Evolutionary conservation across 2,329 filamentous ascomycete species (phyloP).

Genomic region (Epichloe baconii): DNA sequence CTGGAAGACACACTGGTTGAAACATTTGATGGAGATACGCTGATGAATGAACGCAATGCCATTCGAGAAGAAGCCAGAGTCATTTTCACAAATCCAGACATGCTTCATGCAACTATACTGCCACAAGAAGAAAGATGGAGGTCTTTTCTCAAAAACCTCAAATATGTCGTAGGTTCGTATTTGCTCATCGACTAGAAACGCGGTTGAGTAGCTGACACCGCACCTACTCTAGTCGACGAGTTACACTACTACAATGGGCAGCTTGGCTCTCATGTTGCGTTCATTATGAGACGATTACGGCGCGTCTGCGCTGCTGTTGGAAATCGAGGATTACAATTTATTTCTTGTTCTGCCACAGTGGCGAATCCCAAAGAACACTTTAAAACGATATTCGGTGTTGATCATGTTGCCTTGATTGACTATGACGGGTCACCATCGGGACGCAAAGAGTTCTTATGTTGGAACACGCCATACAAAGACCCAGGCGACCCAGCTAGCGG

Average conservation of each 20-base stretch:
- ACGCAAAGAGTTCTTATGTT: slow-evolving; percentile 88
- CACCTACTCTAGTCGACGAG: slow-evolving; percentile 49
- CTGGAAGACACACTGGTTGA: slow-evolving; percentile 69
- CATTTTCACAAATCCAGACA: slow-evolving; percentile 96
- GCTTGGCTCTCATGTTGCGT: slow-evolving; percentile 84
- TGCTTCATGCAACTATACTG: slow-evolving; percentile 88
- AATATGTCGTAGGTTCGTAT: slow-evolving; percentile 63
- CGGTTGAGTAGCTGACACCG: not conserved
- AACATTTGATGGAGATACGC: slow-evolving; percentile 92
- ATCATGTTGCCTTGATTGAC: slow-evolving; percentile 69
- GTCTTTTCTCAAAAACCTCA: slow-evolving; percentile 74
- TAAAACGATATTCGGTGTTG: slow-evolving; percentile 81
- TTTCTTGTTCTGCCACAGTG: slow-evolving; percentile 93
- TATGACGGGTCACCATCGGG: slow-evolving; percentile 85
- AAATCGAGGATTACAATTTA: slow-evolving; percentile 74
- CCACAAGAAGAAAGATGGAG: slow-evolving; percentile 88
- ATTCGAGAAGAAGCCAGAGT: slow-evolving; percentile 84
- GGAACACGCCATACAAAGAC: slow-evolving; percentile 94
- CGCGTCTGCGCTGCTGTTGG: slow-evolving; percentile 83
- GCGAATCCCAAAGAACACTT: slow-evolving; percentile 89
- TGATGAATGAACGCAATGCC: slow-evolving; percentile 60
- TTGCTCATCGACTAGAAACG: not conserved
- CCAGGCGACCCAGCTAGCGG: slow-evolving; percentile 77
- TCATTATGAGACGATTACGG: slow-evolving; percentile 82
- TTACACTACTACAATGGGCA: slow-evolving; percentile 93